Evolutionary conservation across 2,329 filamentous ascomycete genomes (phyloP).

Genomic region (Hypoxylon sp.): DNA sequence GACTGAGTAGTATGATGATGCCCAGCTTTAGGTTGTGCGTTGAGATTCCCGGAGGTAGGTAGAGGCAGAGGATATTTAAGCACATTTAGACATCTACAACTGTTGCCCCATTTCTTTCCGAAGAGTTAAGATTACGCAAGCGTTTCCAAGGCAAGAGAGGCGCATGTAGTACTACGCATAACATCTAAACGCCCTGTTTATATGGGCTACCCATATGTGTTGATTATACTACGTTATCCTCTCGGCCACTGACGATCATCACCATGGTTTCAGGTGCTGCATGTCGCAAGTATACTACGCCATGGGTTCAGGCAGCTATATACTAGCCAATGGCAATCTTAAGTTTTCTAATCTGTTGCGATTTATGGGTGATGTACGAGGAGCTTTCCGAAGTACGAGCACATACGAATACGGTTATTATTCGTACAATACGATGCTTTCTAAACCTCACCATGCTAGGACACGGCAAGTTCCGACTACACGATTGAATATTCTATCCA

Average conservation of each 20-base stretch:
- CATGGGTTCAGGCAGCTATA: not conserved
- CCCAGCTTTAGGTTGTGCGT: not conserved
- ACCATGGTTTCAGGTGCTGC: slow-evolving; percentile 10
- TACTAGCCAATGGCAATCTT: not conserved
- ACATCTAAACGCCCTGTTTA: slow-evolving; percentile 1
- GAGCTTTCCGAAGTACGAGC: slow-evolving; percentile 14
- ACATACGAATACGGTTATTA: slow-evolving; percentile 17
- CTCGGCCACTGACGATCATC: slow-evolving; percentile 11
- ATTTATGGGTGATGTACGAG: slow-evolving; percentile 19
- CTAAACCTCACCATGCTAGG: not conserved
- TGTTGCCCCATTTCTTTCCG: not conserved
- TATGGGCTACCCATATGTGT: not conserved
- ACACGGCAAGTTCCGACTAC: not conserved
- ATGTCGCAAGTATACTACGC: not conserved
- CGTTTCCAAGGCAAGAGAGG: not conserved
- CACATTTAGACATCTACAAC: slow-evolving; percentile 1
- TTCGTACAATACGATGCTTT: slow-evolving; percentile 5
- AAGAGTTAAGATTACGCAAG: slow-evolving; percentile 9
- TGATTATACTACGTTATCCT: not conserved
- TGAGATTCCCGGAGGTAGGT: not conserved
- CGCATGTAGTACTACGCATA: not conserved
- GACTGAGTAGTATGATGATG: not conserved
- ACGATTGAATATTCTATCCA: not conserved
- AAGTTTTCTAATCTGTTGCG: slow-evolving; percentile 15
- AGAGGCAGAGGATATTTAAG: slow-evolving; percentile 11